These are phyloP conservation scores for Antrodiella citrinella DNA, from an alignment of 768 basidiomycete genomes.

Conservation along the genomic window DNA sequence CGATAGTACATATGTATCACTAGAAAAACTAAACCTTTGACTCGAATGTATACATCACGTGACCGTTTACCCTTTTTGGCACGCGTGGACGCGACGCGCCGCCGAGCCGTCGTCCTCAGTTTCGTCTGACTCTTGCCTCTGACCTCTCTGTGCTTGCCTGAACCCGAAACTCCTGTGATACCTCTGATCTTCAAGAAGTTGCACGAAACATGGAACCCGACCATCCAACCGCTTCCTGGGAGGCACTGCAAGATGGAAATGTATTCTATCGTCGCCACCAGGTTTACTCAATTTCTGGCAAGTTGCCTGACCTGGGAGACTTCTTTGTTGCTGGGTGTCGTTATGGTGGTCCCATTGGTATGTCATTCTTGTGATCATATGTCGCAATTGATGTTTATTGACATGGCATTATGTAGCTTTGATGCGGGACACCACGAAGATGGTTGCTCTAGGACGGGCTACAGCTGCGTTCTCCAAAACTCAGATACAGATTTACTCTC, in stretches of 20 bases:
- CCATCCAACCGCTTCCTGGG: constrained; percentile 81
- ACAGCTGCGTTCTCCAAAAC: constrained; percentile 56
- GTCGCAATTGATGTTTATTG: no score
- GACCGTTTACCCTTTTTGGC: no score
- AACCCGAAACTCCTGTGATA: neutral
- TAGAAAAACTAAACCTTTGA: no score
- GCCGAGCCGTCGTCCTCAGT: no score
- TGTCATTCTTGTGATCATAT: no score
- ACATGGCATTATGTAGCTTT: constrained; percentile 67
- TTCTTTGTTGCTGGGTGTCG: constrained; percentile 75
- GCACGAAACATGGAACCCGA: constrained; percentile 32
- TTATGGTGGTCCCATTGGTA: constrained; percentile 87
- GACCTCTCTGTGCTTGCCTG: no score
- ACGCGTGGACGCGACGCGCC: no score
- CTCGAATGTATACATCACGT: no score
- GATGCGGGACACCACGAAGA: constrained; percentile 77
- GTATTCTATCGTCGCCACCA: constrained; percentile 86
- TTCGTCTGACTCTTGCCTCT: neutral
- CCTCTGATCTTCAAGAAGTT: neutral
- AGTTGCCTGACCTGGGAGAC: constrained; percentile 70
- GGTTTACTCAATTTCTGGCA: constrained; percentile 75
- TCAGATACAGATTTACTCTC: constrained; percentile 83
- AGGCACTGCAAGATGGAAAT: constrained; percentile 79
- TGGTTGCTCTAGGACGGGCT: constrained; percentile 60
- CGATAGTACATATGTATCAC: no score